Conservation (phyloP, 768 basidiomycete species). For the Omphalotus guepiniiformis region DNA sequence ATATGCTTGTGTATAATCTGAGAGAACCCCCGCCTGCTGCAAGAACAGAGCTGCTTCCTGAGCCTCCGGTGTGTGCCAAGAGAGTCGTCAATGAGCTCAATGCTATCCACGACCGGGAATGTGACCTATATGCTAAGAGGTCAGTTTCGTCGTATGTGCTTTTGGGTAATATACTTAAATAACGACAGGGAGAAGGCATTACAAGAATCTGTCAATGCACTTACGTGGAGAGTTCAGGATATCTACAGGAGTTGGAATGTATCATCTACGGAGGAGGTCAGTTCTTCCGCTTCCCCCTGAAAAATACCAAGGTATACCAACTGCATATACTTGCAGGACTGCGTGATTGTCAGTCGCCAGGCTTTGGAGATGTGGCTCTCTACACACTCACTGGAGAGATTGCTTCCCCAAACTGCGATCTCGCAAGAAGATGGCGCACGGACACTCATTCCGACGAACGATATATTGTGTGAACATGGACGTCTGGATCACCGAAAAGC, state of each 20-base stretch:
- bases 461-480: conserved; percentile 62
- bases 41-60: conserved; percentile 20
- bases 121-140: conserved; percentile 45
- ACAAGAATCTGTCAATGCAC: conserved; percentile 41
- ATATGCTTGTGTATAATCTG: conserved; percentile 89
- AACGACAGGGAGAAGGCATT: conserved; percentile 38
- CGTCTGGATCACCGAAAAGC: conserved; percentile 57
- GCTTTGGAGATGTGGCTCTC: conserved; percentile 61
- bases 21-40: conserved; percentile 20
- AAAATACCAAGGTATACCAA: not conserved
- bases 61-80: conserved; percentile 53
- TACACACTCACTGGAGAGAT: conserved; percentile 30
- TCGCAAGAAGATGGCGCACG: conserved; percentile 15
- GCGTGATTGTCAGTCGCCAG: conserved; percentile 54
- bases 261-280: conserved; percentile 43
- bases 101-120: conserved; percentile 46
- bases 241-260: conserved; percentile 66
- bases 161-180: conserved; percentile 6
- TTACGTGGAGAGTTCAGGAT: conserved; percentile 49
- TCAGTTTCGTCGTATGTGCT: conserved; percentile 24
- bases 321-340: conserved; percentile 35
- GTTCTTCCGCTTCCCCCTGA: conserved; percentile 13
- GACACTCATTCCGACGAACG: conserved; percentile 28
- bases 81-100: conserved; percentile 55
- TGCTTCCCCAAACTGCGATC: conserved; percentile 15